A percentile compares a stretch with the other conserved stretches of the same genome.
phyloP scores from a whole-genome alignment of 2,329 filamentous ascomycete genomes.

The Phialemoniopsis sp. region DNA sequence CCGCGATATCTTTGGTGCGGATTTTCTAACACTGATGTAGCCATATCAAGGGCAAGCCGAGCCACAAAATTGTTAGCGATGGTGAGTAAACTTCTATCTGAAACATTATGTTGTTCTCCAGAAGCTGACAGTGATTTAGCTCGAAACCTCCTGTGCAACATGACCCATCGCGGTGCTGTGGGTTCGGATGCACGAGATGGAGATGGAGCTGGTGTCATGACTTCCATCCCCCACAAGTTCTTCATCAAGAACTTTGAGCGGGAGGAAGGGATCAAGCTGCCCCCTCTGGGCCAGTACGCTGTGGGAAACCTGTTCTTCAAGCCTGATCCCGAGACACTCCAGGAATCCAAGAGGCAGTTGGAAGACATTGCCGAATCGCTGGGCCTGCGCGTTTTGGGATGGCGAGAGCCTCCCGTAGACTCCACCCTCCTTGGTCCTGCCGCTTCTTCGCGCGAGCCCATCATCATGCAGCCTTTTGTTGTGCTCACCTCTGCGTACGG shows the following conservation, averaged over 20 bases:
- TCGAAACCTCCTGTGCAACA: constrained; percentile 95
- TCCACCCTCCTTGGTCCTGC: constrained; percentile 90
- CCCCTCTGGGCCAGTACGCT: constrained; percentile 87
- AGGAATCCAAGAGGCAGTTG: constrained; percentile 88
- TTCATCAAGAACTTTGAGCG: constrained; percentile 98
- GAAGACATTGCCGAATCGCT: constrained; percentile 88
- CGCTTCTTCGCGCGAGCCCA: constrained; percentile 88
- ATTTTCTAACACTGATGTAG: constrained; percentile 36
- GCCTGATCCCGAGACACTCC: constrained; percentile 83
- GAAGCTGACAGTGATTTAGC: constrained; percentile 43
- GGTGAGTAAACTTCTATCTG: constrained; percentile 49
- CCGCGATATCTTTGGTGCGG: not conserved
- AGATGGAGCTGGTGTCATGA: constrained; percentile 99
- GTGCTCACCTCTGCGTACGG: constrained; percentile 85
- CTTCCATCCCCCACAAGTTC: constrained; percentile 96
- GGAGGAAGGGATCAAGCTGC: constrained; percentile 83
- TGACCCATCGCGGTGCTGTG: constrained; percentile 98
- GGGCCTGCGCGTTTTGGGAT: constrained; percentile 87
- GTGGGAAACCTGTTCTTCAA: constrained; percentile 99
- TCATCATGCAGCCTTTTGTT: constrained; percentile 93
- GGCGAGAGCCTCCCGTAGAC: constrained; percentile 93
- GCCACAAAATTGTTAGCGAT: constrained; percentile 99
- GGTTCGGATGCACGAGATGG: constrained; percentile 97
- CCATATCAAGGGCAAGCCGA: constrained; percentile 95
- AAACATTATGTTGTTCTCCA: not conserved